These are phyloP conservation scores for Suillus americanus DNA, from an alignment of 768 basidiomycete species.

Conservation along the genomic window DNA sequence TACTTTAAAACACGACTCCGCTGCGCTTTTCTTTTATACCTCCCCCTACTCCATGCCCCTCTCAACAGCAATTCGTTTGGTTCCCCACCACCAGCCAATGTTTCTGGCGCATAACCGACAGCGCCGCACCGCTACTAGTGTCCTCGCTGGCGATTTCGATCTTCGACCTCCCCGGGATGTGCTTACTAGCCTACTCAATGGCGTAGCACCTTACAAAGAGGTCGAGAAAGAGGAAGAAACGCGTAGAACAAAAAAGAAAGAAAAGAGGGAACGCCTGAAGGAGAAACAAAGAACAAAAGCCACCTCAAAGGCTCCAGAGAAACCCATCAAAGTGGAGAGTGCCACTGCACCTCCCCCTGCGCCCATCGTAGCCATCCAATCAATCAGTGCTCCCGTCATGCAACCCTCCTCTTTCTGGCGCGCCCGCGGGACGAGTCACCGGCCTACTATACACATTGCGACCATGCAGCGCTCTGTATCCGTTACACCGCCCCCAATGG, in stretches of 20 bases:
- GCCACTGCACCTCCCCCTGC: constrained; percentile 19
- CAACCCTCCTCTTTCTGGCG: constrained; percentile 61
- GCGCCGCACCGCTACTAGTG: constrained; percentile 69
- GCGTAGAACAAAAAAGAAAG: constrained; percentile 54
- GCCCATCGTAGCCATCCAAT: constrained; percentile 17
- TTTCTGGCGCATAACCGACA: constrained; percentile 33
- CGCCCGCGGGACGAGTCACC: constrained; percentile 40
- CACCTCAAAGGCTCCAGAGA: constrained; percentile 36
- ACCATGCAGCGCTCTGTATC: constrained; percentile 70
- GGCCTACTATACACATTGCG: constrained; percentile 70
- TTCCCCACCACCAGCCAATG: constrained; percentile 12
- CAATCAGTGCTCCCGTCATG: constrained; percentile 29
- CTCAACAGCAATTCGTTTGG: constrained; percentile 23
- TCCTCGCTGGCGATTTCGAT: constrained; percentile 78
- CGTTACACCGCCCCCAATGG: constrained; percentile 69
- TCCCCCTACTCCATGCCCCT: constrained; percentile 9
- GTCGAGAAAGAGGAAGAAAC: constrained; percentile 62
- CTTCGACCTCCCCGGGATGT: constrained; percentile 66
- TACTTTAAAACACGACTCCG: constrained; percentile 32
- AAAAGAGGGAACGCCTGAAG: constrained; percentile 45
- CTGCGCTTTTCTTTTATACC: constrained; percentile 26
- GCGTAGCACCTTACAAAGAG: constrained; percentile 63
- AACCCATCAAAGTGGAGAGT: constrained; percentile 21
- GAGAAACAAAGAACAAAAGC: constrained; percentile 46
- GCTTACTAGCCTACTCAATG: constrained; percentile 77